Evolutionary conservation across 306 rosid genomes (phyloP).

Genomic region (Rubus idaeus): DNA sequence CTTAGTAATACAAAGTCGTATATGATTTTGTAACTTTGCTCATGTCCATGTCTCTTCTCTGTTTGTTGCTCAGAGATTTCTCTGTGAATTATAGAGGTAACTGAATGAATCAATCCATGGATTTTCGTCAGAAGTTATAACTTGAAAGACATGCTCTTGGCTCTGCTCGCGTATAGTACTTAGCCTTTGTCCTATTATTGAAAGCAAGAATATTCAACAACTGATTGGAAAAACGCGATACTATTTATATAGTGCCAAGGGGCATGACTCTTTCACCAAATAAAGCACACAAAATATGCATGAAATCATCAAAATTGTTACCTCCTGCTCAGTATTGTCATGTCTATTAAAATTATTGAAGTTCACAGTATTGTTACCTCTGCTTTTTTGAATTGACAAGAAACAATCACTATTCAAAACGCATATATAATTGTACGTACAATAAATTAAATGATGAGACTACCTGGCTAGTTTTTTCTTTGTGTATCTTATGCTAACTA

Average conservation of each 20-base stretch:
- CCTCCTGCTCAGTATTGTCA: constrained; percentile 10
- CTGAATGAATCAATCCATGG: not conserved
- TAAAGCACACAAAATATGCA: not conserved
- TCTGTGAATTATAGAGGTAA: not conserved
- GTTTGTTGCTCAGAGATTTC: not conserved
- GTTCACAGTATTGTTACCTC: not conserved
- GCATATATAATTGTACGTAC: not conserved
- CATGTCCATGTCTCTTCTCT: not conserved
- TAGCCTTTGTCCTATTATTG: not conserved
- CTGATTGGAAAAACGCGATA: not conserved
- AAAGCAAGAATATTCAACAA: constrained; percentile 6
- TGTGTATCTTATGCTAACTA: not conserved
- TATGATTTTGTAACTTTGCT: not conserved
- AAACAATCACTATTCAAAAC: not conserved
- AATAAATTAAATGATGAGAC: not conserved
- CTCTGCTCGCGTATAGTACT: not conserved
- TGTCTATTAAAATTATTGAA: not conserved
- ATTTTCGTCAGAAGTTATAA: not conserved
- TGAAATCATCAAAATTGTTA: not conserved
- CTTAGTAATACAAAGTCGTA: no score
- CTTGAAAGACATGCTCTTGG: not conserved
- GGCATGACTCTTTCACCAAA: not conserved
- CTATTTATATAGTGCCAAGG: not conserved
- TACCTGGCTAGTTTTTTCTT: not conserved
- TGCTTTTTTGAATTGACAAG: not conserved